These are phyloP conservation scores for Leersia perrieri DNA, from an alignment of 176 grass and related monocot species.

Conservation along the genomic window DNA sequence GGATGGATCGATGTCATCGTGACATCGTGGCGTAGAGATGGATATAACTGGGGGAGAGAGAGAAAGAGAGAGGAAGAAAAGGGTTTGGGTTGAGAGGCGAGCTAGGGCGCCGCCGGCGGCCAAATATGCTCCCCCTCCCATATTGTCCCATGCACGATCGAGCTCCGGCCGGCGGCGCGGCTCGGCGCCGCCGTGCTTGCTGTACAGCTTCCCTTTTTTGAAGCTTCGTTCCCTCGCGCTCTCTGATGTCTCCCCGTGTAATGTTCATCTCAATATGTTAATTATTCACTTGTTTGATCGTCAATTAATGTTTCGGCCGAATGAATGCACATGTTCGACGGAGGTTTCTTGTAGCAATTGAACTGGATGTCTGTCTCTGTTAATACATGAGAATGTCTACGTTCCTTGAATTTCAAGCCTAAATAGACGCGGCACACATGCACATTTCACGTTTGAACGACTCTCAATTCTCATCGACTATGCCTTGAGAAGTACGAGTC, in stretches of 20 bases:
- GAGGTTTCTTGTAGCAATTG: background rate
- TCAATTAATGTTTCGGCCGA: background rate
- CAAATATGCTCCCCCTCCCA: constrained; percentile 40
- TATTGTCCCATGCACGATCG: constrained; percentile 6
- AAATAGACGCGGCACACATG: background rate
- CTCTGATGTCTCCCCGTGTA: background rate
- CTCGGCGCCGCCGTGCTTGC: background rate
- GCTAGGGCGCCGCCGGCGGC: background rate
- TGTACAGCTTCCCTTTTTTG: constrained; percentile 30
- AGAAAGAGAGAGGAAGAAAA: background rate
- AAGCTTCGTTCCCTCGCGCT: constrained; percentile 12
- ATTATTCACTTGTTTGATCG: background rate
- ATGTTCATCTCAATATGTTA: background rate
- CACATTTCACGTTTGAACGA: background rate
- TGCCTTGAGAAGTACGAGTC: background rate
- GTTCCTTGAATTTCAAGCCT: background rate
- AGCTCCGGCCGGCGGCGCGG: background rate
- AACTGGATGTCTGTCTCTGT: background rate
- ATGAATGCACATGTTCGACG: background rate
- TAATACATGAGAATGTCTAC: background rate
- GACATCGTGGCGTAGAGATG: too few species aligned
- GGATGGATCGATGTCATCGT: background rate
- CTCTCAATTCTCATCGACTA: background rate
- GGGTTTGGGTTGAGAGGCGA: constrained; percentile 50
- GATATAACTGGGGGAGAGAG: too few species aligned